These are phyloP conservation scores for Pseudopediastrum boryanum DNA, from an alignment of 139 green algal species.

Conservation along the genomic window DNA sequence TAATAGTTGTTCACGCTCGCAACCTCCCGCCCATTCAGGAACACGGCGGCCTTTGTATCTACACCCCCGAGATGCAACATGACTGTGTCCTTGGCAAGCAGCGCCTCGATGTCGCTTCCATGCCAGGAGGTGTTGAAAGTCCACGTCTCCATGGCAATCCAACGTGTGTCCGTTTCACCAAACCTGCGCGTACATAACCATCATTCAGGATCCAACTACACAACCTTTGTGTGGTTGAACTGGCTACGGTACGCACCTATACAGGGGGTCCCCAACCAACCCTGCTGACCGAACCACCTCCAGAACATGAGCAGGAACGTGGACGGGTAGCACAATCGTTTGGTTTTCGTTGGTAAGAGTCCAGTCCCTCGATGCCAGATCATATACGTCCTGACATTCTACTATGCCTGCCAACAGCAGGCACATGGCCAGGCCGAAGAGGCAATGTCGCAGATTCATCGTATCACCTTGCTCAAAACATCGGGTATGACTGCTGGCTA, in stretches of 20 bases:
- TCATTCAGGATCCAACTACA: not conserved
- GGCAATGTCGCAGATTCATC: no score
- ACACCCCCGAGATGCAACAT: conserved; percentile 51
- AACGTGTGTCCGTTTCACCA: conserved; percentile 59
- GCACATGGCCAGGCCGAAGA: no score
- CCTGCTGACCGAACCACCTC: conserved; percentile 22
- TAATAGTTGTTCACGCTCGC: conserved; percentile 51
- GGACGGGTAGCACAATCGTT: not conserved
- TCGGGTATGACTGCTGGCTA: no score
- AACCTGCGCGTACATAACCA: no score
- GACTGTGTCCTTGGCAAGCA: not conserved
- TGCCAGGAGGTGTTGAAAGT: conserved; percentile 53
- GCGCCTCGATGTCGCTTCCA: conserved; percentile 5
- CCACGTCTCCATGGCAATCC: conserved; percentile 67
- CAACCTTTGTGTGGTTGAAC: not conserved
- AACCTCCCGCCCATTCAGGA: conserved; percentile 49
- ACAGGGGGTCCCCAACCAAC: conserved; percentile 27
- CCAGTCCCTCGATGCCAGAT: conserved; percentile 5
- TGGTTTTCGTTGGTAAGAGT: conserved; percentile 18
- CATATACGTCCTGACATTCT: not conserved
- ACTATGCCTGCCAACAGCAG: no score
- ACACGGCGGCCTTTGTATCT: conserved; percentile 56
- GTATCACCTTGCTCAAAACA: no score
- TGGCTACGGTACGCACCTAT: not conserved
- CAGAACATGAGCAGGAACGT: conserved; percentile 18